Base-by-base conservation (phyloP, 768 basidiomycete species). In the Mycena leptocephala region DNA sequence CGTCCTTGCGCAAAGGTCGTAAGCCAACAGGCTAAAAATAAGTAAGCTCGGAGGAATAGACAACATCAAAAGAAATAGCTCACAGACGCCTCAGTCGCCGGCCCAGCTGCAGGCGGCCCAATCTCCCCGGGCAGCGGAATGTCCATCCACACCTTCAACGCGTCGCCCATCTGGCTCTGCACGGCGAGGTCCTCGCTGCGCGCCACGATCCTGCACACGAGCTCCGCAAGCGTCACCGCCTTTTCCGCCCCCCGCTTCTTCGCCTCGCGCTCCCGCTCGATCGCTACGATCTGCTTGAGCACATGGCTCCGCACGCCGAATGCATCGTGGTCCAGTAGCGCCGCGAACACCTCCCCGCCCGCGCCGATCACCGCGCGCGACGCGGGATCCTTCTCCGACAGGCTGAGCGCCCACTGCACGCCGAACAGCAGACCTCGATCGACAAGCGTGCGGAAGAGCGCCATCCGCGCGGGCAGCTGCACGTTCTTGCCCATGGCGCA, bases 401-500 rank as follows among this genome's bases (percentile, higher is more conserved):
- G 89, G n/a, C 88, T 87, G 61, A 99, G 89, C 1, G 96, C 97
- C 95, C 96, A 98, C 81, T 98, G 96, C 18, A 97, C 92, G n/a
- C 95, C 95, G 77, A 94, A 95, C 2, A 99, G 88, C 55, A 99
- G 89, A 2, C 97, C 98, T 8, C 95, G 92, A 76, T 98, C 97
- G 64, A 97, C 92, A 28, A 99, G 90, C 10, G 93, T 89, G 61
- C 96, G 93, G 86, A 98, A 99, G 13, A 99, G 91, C 3, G 92
- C 87, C 83, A 97, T 89, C 43, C 98, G 95, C 20, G 94, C 91
- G 20, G 95, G 94, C 22, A 98, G 89, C 82, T 99, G 98, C 11
- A 99, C 94, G 81, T 97, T 97, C 90, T 99, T 99, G 74, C 96
- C 97, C 95, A 99, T 97, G 71, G 94, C 89, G 81, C 96, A 95